Percentiles rank a stretch among this genome's conserved stretches.
Conservation (phyloP, 169 alveolate genomes). For the Plasmodium falciparum region DNA sequence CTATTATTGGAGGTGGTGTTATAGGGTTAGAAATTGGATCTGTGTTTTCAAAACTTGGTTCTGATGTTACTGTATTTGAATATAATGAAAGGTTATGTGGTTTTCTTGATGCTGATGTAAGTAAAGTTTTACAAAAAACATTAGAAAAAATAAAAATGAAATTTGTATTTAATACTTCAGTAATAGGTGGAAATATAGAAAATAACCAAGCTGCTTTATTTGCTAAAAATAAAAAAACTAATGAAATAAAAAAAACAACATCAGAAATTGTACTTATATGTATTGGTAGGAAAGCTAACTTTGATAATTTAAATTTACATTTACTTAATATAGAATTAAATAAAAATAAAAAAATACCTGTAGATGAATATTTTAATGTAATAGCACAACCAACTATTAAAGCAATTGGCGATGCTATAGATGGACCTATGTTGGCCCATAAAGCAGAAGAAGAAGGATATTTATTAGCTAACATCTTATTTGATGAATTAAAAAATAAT, state of each 20-base stretch:
- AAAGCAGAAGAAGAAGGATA: conserved; percentile 99
- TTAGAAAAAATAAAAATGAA: conserved; percentile 85
- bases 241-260: conserved; percentile 80
- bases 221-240: conserved; percentile 88
- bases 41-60: conserved; percentile 95
- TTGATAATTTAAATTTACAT: conserved; percentile 93
- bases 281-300: conserved; percentile 97
- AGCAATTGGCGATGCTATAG: conserved; percentile 98
- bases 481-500: conserved; percentile 87
- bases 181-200: conserved; percentile 79
- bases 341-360: conserved; percentile 88
- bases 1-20: conserved; percentile 99
- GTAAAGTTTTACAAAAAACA: conserved; percentile 88
- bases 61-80: conserved; percentile 87
- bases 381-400: conserved; percentile 86
- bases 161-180: conserved; percentile 83
- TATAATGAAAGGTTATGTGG: conserved; percentile 84
- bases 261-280: conserved; percentile 94
- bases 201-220: conserved; percentile 81
- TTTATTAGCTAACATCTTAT: conserved; percentile 93
- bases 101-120: conserved; percentile 88
- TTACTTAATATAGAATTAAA: conserved; percentile 90
- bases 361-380: conserved; percentile 86
- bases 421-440: conserved; percentile 99
- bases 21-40: conserved; percentile 98